Evolutionary conservation across 192 early-diverging fungal species (phyloP).

Genomic region (Umbelopsis isabellina): DNA sequence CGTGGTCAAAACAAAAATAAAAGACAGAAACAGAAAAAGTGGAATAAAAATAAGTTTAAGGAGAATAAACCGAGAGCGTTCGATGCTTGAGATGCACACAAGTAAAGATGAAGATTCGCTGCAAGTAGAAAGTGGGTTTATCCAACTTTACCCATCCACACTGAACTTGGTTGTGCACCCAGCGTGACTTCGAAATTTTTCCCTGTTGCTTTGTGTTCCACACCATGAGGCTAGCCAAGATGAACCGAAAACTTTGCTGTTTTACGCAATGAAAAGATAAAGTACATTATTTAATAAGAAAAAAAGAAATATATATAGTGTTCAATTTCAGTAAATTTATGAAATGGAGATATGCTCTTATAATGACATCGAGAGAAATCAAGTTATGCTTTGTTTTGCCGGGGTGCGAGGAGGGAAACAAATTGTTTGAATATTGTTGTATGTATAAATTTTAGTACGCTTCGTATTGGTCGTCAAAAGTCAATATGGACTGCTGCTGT

Average conservation of each 20-base stretch:
- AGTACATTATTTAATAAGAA: too few relatives aligned
- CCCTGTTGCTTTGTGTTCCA: background rate
- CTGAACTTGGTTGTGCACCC: background rate
- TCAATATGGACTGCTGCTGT: background rate
- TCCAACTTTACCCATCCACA: background rate
- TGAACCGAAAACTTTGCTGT: too few relatives aligned
- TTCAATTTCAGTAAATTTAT: too few relatives aligned
- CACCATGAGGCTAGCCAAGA: too few relatives aligned
- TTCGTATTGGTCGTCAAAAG: conserved; percentile 1
- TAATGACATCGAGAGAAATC: too few relatives aligned
- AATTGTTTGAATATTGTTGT: too few relatives aligned
- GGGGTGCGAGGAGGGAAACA: too few relatives aligned
- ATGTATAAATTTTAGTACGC: too few relatives aligned
- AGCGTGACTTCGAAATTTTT: conserved; percentile 12
- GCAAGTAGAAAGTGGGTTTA: background rate
- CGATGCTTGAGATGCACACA: background rate
- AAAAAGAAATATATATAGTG: too few relatives aligned
- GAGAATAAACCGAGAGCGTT: conserved; percentile 1
- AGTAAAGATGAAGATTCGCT: background rate
- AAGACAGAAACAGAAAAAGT: background rate
- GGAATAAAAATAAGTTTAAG: background rate
- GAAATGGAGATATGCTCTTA: too few relatives aligned
- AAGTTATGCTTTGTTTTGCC: too few relatives aligned
- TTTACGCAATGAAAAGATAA: too few relatives aligned
- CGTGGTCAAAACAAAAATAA: conserved; percentile 21